Evolutionary conservation across 768 basidiomycete species (phyloP).

Genomic region (Porphyrellus cyaneotinctus): DNA sequence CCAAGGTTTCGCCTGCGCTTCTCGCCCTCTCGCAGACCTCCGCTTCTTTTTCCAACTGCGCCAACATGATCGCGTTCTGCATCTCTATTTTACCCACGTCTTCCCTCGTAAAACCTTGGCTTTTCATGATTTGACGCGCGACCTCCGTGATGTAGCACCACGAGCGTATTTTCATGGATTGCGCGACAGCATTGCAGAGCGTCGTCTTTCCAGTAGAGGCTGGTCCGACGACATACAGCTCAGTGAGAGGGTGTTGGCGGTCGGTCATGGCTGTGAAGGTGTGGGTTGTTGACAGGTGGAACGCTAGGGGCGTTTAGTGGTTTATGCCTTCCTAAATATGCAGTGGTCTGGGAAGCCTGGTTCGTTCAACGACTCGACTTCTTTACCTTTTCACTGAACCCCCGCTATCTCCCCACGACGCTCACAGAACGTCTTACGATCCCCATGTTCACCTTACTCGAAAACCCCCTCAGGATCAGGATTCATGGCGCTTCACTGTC

Average conservation of each 20-base stretch:
- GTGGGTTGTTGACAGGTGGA: conserved; percentile 17
- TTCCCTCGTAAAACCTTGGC: conserved; percentile 48
- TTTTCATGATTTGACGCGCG: conserved; percentile 54
- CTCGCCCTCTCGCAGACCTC: conserved; percentile 11
- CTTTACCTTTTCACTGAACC: background rate
- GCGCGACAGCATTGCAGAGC: conserved; percentile 49
- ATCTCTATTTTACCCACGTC: conserved; percentile 51
- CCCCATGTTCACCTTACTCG: conserved; percentile 34
- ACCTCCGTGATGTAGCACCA: conserved; percentile 54
- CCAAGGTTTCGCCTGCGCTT: conserved; percentile 24
- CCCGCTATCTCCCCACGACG: background rate
- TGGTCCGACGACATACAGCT: conserved; percentile 49
- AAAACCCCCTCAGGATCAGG: conserved; percentile 43
- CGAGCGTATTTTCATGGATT: conserved; percentile 36
- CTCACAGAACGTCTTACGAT: background rate
- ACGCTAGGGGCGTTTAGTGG: conserved; percentile 4
- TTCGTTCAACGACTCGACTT: background rate
- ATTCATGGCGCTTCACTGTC: conserved; percentile 47
- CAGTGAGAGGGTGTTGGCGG: conserved; percentile 11
- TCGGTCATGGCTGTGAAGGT: conserved; percentile 15
- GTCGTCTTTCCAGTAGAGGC: conserved; percentile 73
- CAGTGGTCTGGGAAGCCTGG: background rate
- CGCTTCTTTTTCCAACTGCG: conserved; percentile 47
- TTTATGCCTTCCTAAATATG: conserved; percentile 12
- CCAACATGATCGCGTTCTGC: conserved; percentile 60